Evolutionary conservation across 176 grass and related monocot genomes (phyloP).

Genomic region (Tuctoria greenei): DNA sequence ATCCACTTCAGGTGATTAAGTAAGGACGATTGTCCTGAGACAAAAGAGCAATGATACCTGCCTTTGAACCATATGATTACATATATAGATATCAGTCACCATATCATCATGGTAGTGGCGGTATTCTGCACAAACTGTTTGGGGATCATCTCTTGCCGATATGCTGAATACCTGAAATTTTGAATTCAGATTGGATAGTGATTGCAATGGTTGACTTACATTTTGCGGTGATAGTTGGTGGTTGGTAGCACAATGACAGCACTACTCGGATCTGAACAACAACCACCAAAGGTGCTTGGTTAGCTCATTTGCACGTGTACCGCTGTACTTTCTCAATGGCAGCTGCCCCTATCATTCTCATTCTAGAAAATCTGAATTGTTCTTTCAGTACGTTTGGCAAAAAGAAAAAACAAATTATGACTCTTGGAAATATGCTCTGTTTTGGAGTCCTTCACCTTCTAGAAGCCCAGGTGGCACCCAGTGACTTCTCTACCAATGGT

Average conservation of each 20-base stretch:
- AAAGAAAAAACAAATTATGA: not conserved
- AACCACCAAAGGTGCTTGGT: slow-evolving; percentile 18
- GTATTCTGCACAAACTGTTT: too few species aligned
- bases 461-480: slow-evolving; percentile 25
- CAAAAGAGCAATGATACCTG: too few species aligned
- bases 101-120: too few species aligned
- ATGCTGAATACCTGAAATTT: too few species aligned
- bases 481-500: slow-evolving; percentile 22
- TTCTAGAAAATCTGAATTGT: slow-evolving; percentile 8
- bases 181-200: slow-evolving; percentile 2
- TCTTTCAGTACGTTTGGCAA: slow-evolving; percentile 16
- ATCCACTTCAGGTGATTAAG: too few species aligned
- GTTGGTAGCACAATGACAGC: slow-evolving; percentile 58
- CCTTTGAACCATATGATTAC: too few species aligned
- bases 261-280: slow-evolving; percentile 39
- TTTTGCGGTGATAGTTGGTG: slow-evolving; percentile 40
- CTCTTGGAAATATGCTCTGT: slow-evolving; percentile 1
- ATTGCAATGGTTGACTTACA: slow-evolving; percentile 20
- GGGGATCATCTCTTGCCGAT: too few species aligned
- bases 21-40: too few species aligned
- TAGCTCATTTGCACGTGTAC: slow-evolving; percentile 29
- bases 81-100: too few species aligned
- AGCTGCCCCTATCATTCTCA: not conserved
- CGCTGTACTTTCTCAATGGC: not conserved
- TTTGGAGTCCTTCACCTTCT: slow-evolving; percentile 29